These are phyloP conservation scores for Oryza glumipatula DNA, from an alignment of 176 grass and related monocot species.

Conservation along the genomic window DNA sequence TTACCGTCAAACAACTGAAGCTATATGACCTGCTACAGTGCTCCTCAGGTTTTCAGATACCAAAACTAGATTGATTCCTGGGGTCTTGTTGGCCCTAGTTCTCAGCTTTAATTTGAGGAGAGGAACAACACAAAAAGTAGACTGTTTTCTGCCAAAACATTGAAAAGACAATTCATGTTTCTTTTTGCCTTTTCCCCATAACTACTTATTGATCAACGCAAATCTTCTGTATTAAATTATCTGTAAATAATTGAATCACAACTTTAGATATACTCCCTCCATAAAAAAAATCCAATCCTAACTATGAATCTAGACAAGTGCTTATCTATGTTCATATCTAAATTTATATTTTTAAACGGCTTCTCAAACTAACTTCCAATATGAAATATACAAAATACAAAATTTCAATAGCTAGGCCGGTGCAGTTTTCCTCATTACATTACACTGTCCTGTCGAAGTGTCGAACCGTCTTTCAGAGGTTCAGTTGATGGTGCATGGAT, in stretches of 20 bases:
- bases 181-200: background rate
- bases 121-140: background rate
- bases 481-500: background rate
- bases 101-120: background rate
- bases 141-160: background rate
- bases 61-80: background rate
- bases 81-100: background rate
- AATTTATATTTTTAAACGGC: background rate
- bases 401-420: background rate
- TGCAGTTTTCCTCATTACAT: background rate
- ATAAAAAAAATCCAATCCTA: no score
- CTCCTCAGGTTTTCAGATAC: background rate
- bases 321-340: no score
- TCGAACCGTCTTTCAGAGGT: background rate
- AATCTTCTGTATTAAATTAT: background rate
- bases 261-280: background rate
- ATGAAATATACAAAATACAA: background rate
- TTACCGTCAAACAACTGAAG: slow-evolving; percentile 11
- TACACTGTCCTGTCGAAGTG: background rate
- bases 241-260: background rate
- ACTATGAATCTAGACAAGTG: no score
- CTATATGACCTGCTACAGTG: background rate
- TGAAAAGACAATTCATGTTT: background rate
- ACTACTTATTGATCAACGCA: background rate
- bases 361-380: background rate